A percentile compares a stretch with the other conserved stretches of the same genome.
phyloP scores from a whole-genome alignment of 2,329 filamentous ascomycete genomes.

The Apiospora kogelbergensis region DNA sequence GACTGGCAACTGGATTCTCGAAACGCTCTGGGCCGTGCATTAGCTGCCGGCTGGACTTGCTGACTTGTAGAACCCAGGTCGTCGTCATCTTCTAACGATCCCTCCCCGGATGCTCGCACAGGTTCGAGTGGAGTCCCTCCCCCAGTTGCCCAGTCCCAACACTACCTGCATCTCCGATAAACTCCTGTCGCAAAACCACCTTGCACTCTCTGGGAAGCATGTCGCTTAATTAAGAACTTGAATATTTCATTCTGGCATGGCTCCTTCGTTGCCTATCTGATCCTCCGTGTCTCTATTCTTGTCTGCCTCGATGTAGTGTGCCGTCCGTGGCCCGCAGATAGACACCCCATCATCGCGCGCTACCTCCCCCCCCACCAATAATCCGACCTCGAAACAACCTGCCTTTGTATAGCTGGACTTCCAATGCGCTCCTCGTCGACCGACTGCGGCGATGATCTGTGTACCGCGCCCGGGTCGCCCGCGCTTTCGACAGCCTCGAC shows the following conservation, averaged over 20 bases:
- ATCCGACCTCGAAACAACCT: constrained; percentile 5
- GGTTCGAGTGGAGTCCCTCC: background rate
- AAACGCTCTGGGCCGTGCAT: constrained; percentile 4
- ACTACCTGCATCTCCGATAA: background rate
- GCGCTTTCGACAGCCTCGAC: constrained; percentile 45
- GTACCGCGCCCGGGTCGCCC: constrained; percentile 44
- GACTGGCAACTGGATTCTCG: background rate
- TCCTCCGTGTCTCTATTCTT: background rate
- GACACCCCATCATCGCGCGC: background rate
- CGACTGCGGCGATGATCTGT: constrained; percentile 60
- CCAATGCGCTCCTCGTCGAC: constrained; percentile 38
- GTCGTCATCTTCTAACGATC: background rate
- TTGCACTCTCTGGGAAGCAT: background rate
- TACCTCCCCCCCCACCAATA: constrained; percentile 6
- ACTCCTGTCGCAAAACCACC: background rate
- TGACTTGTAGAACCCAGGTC: background rate
- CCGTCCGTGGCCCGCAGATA: background rate
- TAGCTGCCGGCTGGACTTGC: background rate
- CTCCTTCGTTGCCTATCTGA: background rate
- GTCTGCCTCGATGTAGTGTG: constrained; percentile 3
- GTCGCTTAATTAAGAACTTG: background rate
- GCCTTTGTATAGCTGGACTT: background rate
- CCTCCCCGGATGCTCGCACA: background rate
- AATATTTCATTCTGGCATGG: background rate
- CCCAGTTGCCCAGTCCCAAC: background rate